phyloP scores from a whole-genome alignment of 2,329 filamentous ascomycete species.

The Claviceps sp. region DNA sequence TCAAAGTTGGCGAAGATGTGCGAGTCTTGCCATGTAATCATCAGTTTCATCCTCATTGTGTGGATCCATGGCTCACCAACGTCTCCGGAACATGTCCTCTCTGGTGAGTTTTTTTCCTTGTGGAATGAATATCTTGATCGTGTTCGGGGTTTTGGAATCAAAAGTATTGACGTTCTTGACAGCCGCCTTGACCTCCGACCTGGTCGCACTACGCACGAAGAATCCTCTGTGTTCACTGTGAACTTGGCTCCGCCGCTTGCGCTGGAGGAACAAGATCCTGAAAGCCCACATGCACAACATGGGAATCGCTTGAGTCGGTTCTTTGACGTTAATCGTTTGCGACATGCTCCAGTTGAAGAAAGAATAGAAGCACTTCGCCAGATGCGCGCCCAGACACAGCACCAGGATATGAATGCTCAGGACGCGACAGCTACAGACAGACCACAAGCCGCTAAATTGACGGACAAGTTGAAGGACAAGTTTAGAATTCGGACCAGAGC shows the following conservation, averaged over 20 bases:
- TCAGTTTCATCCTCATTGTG: conserved; percentile 53
- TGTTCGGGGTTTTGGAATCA: background rate
- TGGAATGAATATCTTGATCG: background rate
- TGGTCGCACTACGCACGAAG: conserved; percentile 13
- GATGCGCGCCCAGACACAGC: conserved; percentile 16
- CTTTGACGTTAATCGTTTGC: conserved; percentile 42
- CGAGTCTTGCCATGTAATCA: conserved; percentile 54
- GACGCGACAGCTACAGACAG: conserved; percentile 19
- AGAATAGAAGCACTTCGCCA: conserved; percentile 46
- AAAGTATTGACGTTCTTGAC: background rate
- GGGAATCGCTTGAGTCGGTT: conserved; percentile 36
- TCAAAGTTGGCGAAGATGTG: conserved; percentile 51
- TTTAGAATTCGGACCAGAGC: conserved; percentile 38
- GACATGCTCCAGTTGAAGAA: conserved; percentile 46
- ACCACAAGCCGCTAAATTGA: conserved; percentile 28
- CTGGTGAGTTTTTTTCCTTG: conserved; percentile 36
- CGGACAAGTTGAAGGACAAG: conserved; percentile 37
- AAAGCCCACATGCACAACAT: conserved; percentile 18
- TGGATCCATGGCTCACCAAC: conserved; percentile 58
- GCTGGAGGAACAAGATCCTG: conserved; percentile 23
- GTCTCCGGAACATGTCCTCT: conserved; percentile 57
- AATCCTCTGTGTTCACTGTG: conserved; percentile 8
- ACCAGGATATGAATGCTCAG: conserved; percentile 11
- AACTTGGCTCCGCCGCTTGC: conserved; percentile 28
- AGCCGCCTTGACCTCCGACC: conserved; percentile 44